These are phyloP conservation scores for Paramyrothecium sp. DNA, from an alignment of 2,329 filamentous ascomycete genomes.

Conservation along the genomic window DNA sequence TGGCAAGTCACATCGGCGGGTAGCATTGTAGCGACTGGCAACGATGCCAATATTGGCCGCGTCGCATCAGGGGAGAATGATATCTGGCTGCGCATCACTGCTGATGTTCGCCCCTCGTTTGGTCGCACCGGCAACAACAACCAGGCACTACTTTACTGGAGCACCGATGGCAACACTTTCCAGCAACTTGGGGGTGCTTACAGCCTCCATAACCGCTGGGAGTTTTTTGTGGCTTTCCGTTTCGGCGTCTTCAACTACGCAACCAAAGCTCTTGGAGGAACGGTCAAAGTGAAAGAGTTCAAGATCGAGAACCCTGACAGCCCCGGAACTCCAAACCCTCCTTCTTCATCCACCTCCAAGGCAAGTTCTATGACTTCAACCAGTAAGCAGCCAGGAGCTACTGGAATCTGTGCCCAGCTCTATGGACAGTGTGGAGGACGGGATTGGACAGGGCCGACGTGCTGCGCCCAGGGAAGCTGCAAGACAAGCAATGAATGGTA, in stretches of 20 bases:
- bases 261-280: conserved; percentile 28
- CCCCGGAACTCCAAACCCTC: background rate
- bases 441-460: conserved; percentile 9
- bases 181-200: conserved; percentile 30
- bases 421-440: conserved; percentile 10
- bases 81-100: conserved; percentile 18
- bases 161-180: conserved; percentile 38
- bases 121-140: conserved; percentile 15
- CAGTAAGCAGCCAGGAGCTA: background rate
- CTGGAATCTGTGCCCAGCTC: conserved; percentile 2
- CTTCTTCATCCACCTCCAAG: background rate
- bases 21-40: background rate
- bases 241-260: conserved; percentile 50
- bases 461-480: conserved; percentile 12
- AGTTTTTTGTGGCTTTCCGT: conserved; percentile 47
- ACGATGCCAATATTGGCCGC: conserved; percentile 1
- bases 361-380: background rate
- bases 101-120: conserved; percentile 15
- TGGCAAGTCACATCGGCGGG: conserved; percentile 31
- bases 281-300: conserved; percentile 3
- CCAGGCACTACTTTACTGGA: conserved; percentile 32
- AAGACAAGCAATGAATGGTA: conserved; percentile 8
- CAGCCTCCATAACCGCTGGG: conserved; percentile 36
- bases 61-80: conserved; percentile 5
- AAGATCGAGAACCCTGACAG: background rate